phyloP scores from a whole-genome alignment of 2,329 filamentous ascomycete species.

The Alternaria sp. region DNA sequence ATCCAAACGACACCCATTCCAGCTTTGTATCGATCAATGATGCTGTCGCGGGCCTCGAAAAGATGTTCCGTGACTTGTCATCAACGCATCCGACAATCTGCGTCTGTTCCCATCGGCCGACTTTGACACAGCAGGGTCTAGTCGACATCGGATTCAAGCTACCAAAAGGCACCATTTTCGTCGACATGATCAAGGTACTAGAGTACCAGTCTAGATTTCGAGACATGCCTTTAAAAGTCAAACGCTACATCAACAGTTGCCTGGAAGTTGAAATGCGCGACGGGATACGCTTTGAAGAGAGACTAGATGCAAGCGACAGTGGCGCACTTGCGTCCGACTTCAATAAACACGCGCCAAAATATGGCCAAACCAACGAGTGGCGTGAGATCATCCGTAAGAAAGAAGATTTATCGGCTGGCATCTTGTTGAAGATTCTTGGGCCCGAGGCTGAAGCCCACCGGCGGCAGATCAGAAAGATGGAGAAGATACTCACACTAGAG shows the following conservation, averaged over 20 bases:
- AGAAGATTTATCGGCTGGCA: not conserved
- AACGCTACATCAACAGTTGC: not conserved
- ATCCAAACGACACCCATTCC: not conserved
- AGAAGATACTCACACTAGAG: not conserved
- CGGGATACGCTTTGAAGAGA: not conserved
- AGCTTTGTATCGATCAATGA: not conserved
- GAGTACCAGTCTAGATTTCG: not conserved
- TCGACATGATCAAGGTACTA: not conserved
- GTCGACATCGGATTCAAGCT: not conserved
- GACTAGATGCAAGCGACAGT: not conserved
- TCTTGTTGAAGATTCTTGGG: not conserved
- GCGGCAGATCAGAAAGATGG: not conserved
- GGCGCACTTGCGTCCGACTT: not conserved
- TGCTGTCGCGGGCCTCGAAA: not conserved
- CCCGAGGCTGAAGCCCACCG: not conserved
- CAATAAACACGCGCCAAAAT: not conserved
- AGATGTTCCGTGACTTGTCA: not conserved
- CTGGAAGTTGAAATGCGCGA: not conserved
- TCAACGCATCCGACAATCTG: not conserved
- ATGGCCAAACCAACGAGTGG: not conserved
- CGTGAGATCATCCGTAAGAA: not conserved
- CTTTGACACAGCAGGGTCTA: not conserved
- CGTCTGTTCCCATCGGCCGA: not conserved
- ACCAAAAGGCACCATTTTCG: not conserved
- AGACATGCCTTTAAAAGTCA: not conserved